phyloP scores from a whole-genome alignment of 108 stramenopile species.

The Skeletonema costatum region DNA sequence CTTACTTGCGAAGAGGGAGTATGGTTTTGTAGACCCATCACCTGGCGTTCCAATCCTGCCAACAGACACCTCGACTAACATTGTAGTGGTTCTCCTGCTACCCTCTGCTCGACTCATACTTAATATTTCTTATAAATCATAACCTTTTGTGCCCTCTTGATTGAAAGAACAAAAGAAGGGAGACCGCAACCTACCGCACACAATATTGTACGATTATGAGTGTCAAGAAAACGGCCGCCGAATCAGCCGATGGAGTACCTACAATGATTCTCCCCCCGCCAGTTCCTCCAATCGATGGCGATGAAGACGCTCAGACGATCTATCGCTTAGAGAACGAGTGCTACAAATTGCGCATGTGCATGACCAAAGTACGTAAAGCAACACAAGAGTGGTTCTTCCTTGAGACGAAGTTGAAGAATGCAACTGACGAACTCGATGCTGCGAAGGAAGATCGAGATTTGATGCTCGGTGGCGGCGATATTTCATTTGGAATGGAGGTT shows the following conservation, averaged over 20 bases:
- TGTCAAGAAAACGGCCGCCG: not conserved
- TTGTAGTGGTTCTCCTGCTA: not conserved
- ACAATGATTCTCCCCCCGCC: not conserved
- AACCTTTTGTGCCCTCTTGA: no score
- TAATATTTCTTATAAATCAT: no score
- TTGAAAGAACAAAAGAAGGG: not conserved
- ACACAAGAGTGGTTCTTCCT: conserved; percentile 14
- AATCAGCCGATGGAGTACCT: not conserved
- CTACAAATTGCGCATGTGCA: not conserved
- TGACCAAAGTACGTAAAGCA: conserved; percentile 8
- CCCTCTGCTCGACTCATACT: no score
- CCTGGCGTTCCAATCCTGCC: not conserved
- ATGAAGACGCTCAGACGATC: conserved; percentile 18
- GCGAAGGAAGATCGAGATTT: conserved; percentile 28
- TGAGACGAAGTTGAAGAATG: conserved; percentile 15
- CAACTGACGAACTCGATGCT: conserved; percentile 27
- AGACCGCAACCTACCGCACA: not conserved
- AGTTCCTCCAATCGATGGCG: not conserved
- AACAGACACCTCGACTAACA: not conserved
- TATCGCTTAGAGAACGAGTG: conserved; percentile 17
- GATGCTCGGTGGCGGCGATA: not conserved
- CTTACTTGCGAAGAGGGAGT: no score
- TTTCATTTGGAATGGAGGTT: not conserved
- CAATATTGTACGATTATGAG: not conserved
- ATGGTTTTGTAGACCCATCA: no score